phyloP scores from a whole-genome alignment of 2,329 filamentous ascomycete species.

The Cercospora brassicicola region DNA sequence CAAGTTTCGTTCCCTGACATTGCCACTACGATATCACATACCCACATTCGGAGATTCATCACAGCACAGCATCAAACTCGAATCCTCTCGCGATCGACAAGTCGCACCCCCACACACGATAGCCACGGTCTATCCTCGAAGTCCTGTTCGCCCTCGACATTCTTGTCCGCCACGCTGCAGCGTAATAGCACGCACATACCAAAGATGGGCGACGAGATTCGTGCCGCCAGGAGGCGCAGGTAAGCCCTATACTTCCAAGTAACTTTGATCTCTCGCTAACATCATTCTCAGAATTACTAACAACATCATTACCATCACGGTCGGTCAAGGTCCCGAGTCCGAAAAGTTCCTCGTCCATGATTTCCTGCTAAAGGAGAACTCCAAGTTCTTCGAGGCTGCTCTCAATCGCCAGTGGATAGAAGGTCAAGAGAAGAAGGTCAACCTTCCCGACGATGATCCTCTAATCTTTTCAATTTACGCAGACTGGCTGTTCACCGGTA shows the following conservation, averaged over 20 bases:
- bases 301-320: slow-evolving; percentile 1
- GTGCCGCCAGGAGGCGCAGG: background rate
- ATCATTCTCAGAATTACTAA: background rate
- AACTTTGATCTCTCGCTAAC: too few species aligned
- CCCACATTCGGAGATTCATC: background rate
- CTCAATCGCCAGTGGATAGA: slow-evolving; percentile 8
- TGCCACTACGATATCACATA: background rate
- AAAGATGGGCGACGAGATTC: too few species aligned
- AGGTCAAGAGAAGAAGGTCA: slow-evolving; percentile 1
- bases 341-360: slow-evolving; percentile 3
- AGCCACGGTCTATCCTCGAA: background rate
- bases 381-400: slow-evolving; percentile 2
- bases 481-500: slow-evolving; percentile 2
- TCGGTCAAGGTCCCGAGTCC: background rate
- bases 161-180: too few species aligned
- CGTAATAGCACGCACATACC: too few species aligned
- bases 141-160: too few species aligned
- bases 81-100: too few species aligned
- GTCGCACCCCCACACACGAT: too few species aligned
- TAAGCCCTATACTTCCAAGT: background rate
- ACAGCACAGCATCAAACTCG: background rate
- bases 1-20: background rate
- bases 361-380: background rate
- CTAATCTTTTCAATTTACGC: background rate
- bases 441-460: slow-evolving; percentile 4